These are phyloP conservation scores for Penicillium sp. DNA, from an alignment of 2,329 filamentous ascomycete species.

Conservation along the genomic window DNA sequence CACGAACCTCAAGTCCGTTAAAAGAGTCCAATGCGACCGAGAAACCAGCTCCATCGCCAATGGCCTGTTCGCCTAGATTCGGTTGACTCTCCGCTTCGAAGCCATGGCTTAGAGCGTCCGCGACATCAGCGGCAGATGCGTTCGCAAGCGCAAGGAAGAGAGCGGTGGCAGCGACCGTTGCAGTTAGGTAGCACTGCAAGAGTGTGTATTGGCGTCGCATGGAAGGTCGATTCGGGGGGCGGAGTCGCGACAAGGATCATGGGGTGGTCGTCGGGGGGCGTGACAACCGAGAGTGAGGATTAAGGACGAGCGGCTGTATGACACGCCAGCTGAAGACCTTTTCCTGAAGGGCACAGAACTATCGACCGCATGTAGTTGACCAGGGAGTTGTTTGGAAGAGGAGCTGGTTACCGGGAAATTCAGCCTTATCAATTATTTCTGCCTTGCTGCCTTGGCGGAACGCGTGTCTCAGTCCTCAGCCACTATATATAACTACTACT, in stretches of 20 bases:
- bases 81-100: slow-evolving; percentile 54
- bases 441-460: slow-evolving; percentile 20
- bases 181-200: slow-evolving; percentile 72
- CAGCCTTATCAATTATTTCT: slow-evolving; percentile 16
- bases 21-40: slow-evolving; percentile 33
- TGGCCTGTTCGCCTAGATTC: slow-evolving; percentile 36
- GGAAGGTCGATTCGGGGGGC: slow-evolving; percentile 23
- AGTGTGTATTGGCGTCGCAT: slow-evolving; percentile 62
- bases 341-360: slow-evolving; percentile 3
- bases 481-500: too few species aligned
- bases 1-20: slow-evolving; percentile 36
- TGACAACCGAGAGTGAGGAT: slow-evolving; percentile 1
- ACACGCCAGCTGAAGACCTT: slow-evolving; percentile 6
- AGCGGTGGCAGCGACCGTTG: slow-evolving; percentile 65
- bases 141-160: slow-evolving; percentile 63
- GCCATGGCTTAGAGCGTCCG: slow-evolving; percentile 55
- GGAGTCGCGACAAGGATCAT: slow-evolving; percentile 12
- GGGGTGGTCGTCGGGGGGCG: neutral
- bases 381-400: slow-evolving; percentile 4
- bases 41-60: slow-evolving; percentile 37
- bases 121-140: slow-evolving; percentile 65
- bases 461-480: too few species aligned
- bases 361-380: slow-evolving; percentile 13
- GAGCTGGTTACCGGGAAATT: slow-evolving; percentile 9
- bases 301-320: slow-evolving; percentile 4